Evolutionary conservation across 768 basidiomycete species (phyloP).

Genomic region (Boletus vermiculosoides): DNA sequence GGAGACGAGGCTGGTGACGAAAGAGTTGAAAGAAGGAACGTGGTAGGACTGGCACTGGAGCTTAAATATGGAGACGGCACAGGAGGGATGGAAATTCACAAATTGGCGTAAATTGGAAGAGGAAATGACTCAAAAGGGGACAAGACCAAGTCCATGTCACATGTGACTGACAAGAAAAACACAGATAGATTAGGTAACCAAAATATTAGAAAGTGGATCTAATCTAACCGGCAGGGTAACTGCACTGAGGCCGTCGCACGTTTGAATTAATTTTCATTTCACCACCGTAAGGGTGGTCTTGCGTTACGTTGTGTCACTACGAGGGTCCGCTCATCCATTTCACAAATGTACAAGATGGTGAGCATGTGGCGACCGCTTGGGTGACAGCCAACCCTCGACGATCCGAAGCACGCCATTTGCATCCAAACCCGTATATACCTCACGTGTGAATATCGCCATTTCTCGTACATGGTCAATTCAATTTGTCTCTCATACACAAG

Average conservation of each 20-base stretch:
- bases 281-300: background rate
- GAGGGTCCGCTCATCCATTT: too few species aligned
- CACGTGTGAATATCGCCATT: too few species aligned
- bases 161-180: conserved; percentile 15
- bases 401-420: too few species aligned
- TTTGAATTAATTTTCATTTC: background rate
- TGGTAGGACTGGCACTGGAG: conserved; percentile 11
- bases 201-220: conserved; percentile 7
- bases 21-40: conserved; percentile 22
- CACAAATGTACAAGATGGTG: background rate
- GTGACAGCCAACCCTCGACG: too few species aligned
- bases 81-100: conserved; percentile 39
- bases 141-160: conserved; percentile 26
- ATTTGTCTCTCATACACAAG: too few species aligned
- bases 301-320: background rate
- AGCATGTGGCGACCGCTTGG: background rate
- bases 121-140: conserved; percentile 36
- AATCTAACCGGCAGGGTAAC: conserved; percentile 6
- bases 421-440: too few species aligned
- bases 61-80: conserved; percentile 39
- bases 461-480: too few species aligned
- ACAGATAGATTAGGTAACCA: background rate
- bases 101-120: conserved; percentile 28
- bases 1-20: conserved; percentile 8
- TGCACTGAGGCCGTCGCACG: background rate